These are phyloP conservation scores for Aspergillus costaricaensis DNA, from an alignment of 2,329 filamentous ascomycete species.

Conservation along the genomic window DNA sequence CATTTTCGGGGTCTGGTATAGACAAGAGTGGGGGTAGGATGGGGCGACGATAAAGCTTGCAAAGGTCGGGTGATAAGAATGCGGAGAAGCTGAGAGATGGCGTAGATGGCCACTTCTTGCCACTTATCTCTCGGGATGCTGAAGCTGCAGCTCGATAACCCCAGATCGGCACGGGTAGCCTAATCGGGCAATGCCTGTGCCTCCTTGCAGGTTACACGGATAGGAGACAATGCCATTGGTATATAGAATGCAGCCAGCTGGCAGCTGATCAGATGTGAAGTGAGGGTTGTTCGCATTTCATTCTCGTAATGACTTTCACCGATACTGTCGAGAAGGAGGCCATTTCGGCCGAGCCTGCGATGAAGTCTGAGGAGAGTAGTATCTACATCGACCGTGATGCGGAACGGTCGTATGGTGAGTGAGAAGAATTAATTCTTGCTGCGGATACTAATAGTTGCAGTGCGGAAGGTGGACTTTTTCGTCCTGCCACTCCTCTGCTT, in stretches of 20 bases:
- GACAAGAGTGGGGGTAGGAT: constrained; percentile 14
- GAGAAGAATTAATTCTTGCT: background rate
- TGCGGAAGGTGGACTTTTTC: constrained; percentile 45
- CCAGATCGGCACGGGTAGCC: background rate
- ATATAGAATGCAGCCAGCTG: background rate
- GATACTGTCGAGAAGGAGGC: constrained; percentile 6
- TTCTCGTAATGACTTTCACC: background rate
- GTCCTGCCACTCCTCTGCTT: constrained; percentile 48
- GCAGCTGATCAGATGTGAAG: background rate
- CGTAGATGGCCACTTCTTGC: background rate
- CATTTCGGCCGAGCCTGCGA: constrained; percentile 2
- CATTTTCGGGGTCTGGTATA: background rate
- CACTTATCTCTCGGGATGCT: background rate
- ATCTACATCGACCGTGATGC: constrained; percentile 34
- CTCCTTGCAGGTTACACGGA: constrained; percentile 14
- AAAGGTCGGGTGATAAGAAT: background rate
- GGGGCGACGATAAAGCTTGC: constrained; percentile 12
- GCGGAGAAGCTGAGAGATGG: background rate
- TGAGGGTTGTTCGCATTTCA: background rate
- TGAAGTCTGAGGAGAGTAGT: constrained; percentile 28
- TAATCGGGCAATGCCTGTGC: background rate
- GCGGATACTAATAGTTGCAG: background rate
- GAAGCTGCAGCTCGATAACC: background rate
- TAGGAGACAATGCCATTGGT: constrained; percentile 22
- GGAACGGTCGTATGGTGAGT: constrained; percentile 38